A percentile compares a stretch with the other conserved stretches of the same genome.
phyloP scores from a whole-genome alignment of 2,329 filamentous ascomycete genomes.

The Fusarium begoniae region DNA sequence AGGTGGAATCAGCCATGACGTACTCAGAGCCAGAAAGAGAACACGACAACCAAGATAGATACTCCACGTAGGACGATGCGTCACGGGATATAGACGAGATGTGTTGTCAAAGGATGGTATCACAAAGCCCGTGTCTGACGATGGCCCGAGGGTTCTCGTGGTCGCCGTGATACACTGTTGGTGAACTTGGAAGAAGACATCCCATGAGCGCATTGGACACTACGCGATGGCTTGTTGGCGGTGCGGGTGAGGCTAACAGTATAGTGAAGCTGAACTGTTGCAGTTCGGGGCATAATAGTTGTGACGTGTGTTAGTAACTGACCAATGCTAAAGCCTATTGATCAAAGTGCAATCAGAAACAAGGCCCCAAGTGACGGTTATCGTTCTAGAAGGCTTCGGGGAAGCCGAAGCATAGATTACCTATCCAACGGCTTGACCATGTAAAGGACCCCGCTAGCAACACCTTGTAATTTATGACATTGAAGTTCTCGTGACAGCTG shows the following conservation, averaged over 20 bases:
- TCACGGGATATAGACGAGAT: constrained; percentile 26
- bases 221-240: background rate
- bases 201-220: background rate
- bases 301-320: background rate
- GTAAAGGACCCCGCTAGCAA: background rate
- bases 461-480: constrained; percentile 14
- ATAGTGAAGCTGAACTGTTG: background rate
- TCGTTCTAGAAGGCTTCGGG: constrained; percentile 33
- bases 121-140: constrained; percentile 13
- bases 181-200: background rate
- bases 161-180: background rate
- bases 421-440: background rate
- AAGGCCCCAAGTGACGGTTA: background rate
- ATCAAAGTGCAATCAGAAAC: background rate
- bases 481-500: constrained; percentile 8
- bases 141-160: constrained; percentile 7
- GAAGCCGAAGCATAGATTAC: constrained; percentile 21
- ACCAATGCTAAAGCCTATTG: background rate
- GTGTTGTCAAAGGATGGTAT: constrained; percentile 21
- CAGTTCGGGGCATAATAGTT: background rate
- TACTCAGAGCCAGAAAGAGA: background rate
- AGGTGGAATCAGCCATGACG: background rate
- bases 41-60: background rate
- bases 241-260: background rate
- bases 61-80: constrained; percentile 1